Conservation (phyloP, 139 green algal genomes). For the Closterium sp. region DNA sequence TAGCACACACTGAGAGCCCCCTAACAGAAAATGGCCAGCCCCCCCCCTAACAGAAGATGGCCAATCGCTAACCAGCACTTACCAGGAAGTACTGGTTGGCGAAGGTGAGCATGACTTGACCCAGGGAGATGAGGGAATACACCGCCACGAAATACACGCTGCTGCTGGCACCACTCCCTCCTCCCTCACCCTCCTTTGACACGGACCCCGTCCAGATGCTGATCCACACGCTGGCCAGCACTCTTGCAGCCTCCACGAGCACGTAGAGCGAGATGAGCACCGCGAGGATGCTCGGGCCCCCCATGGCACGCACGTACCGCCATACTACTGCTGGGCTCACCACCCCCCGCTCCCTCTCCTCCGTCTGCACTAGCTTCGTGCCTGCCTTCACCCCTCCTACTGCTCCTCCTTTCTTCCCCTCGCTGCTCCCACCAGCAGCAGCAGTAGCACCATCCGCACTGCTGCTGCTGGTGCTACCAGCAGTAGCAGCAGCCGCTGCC, state of each 20-base stretch:
- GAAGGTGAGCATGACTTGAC: constrained; percentile 39
- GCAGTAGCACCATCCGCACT: neutral
- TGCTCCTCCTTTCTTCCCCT: constrained; percentile 4
- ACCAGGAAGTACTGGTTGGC: constrained; percentile 44
- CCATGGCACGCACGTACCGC: constrained; percentile 43
- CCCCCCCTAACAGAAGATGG: too few relatives aligned
- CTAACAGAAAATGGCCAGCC: too few relatives aligned
- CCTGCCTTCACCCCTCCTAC: constrained; percentile 49
- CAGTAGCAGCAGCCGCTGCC: neutral
- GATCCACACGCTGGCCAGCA: constrained; percentile 39
- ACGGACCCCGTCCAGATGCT: constrained; percentile 22
- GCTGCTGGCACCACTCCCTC: neutral
- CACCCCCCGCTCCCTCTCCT: constrained; percentile 15
- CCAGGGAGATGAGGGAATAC: constrained; percentile 51
- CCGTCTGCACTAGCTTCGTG: constrained; percentile 19
- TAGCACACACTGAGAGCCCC: too few relatives aligned
- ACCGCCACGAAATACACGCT: constrained; percentile 45
- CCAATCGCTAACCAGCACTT: neutral
- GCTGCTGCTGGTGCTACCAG: neutral
- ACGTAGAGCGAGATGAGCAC: constrained; percentile 37
- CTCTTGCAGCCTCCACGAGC: constrained; percentile 19
- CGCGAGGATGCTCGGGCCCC: neutral
- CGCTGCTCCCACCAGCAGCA: neutral
- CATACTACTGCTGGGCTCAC: constrained; percentile 21
- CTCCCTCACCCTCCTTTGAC: too few relatives aligned